Percentiles rank a stretch among this genome's conserved stretches.
Conservation (phyloP, 1,284 basidiomycete genomes). For the Pyrrhoderma lamaoense region DNA sequence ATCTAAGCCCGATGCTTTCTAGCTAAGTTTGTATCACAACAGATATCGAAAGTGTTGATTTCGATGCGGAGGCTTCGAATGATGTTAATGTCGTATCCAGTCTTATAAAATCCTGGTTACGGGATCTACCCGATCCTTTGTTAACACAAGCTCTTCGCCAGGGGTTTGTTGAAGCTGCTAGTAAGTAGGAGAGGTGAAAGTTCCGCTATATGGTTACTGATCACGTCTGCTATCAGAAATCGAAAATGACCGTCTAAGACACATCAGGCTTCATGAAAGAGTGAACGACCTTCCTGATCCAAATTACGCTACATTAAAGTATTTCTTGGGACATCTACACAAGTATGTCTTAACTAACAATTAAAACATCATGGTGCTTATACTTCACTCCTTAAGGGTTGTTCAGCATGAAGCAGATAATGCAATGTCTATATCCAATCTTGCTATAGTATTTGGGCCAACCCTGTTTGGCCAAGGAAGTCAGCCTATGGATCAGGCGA, state of each 20-base stretch:
- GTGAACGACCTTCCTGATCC: constrained; percentile 98
- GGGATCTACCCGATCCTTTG: constrained; percentile 93
- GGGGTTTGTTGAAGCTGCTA: constrained; percentile 91
- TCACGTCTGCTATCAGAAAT: constrained; percentile 49
- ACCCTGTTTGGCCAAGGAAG: constrained; percentile 71
- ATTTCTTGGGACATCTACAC: constrained; percentile 90
- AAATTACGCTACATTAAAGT: constrained; percentile 97
- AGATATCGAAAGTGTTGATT: constrained; percentile 83
- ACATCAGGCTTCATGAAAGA: constrained; percentile 92
- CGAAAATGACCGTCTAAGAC: constrained; percentile 88
- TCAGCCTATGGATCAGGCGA: constrained; percentile 26
- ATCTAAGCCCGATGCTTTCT: not conserved
- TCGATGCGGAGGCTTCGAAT: constrained; percentile 77
- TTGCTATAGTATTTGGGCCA: constrained; percentile 96
- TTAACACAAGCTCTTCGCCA: constrained; percentile 81
- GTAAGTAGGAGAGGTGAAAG: constrained; percentile 46
- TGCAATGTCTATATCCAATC: constrained; percentile 90
- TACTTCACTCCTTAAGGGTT: constrained; percentile 43
- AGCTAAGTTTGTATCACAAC: constrained; percentile 9
- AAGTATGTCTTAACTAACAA: constrained; percentile 49
- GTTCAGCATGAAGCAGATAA: constrained; percentile 71
- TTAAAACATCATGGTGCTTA: not conserved
- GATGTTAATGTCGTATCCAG: constrained; percentile 97
- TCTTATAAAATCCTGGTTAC: constrained; percentile 92
- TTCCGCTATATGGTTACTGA: not conserved